Evolutionary conservation across 2,329 filamentous ascomycete genomes (phyloP), one percentile per base, ranked within the genome.

Genomic region (Colletotrichum sp.): DNA sequence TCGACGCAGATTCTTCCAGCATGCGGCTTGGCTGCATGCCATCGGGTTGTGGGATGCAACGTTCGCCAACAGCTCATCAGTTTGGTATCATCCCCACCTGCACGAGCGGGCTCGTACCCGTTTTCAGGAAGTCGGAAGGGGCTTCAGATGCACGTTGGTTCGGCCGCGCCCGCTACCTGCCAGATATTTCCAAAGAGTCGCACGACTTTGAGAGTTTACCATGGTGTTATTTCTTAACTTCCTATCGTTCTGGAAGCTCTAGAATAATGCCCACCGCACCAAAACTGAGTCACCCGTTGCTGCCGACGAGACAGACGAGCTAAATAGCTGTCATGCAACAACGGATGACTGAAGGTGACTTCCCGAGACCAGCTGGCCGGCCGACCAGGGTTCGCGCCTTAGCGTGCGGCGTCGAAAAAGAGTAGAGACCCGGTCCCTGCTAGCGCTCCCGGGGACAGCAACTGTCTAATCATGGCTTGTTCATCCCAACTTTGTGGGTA

Each of bases 41-140:
- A 26, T 48, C 34, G 63, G 24, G 22, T 65, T 26, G 63, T 66
- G 63, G 15, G 63, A 66, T 26, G 63, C 24, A n/a, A 66, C 36
- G 36, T 66, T 66, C 28, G 63, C 63, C 63, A 48, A 22, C 18
- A 48, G 44, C 44, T 22, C 44, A 48, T 48, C 2, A 48, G 9
- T 6, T 4, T 4, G n/a, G 10, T 0, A 3, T 1, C 0, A 1
- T 48, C 18, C 3, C 44, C 44, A 48, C 44, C 44, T 48, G 44
- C 44, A 48, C 18, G 44, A 48, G 10, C 44, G 44, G 44, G 44
- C 3, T 48, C 1, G 44, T 2, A 22, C 7, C 18, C n/a, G 2
- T 7, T 22, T 48, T 22, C 1, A 2, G 44, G 18, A 22, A 22
- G 3, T 48, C 44, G n/a, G 44, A 48, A 48, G 44, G 39, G 18